Conservation (phyloP, 2,329 filamentous ascomycete genomes). For the Diaporthe ilicicola region DNA sequence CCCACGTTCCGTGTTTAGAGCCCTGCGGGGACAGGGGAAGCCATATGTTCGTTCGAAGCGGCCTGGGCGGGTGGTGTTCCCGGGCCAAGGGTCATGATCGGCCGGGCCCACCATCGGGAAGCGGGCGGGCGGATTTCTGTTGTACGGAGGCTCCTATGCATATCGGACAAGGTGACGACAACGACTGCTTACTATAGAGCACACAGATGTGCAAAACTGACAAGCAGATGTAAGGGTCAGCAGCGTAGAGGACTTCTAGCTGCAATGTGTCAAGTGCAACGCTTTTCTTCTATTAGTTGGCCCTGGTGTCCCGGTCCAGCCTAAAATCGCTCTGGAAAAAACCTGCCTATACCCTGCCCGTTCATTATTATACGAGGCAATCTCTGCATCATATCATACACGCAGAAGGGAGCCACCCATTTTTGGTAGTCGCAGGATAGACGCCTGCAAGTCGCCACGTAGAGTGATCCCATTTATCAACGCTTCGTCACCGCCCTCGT, state of each 20-base stretch:
- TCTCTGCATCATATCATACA: conserved; percentile 9
- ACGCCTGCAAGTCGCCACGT: background rate
- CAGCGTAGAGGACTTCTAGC: too few species aligned
- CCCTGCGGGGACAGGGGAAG: background rate
- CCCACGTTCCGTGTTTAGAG: conserved; percentile 19
- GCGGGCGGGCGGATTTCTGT: background rate
- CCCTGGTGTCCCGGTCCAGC: background rate
- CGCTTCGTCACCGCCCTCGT: too few species aligned
- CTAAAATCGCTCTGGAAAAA: background rate
- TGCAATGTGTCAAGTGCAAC: background rate
- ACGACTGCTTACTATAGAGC: background rate
- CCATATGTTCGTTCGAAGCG: background rate
- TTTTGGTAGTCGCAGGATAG: background rate
- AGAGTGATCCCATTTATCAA: background rate
- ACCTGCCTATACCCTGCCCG: background rate
- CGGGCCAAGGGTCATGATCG: background rate
- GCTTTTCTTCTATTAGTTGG: conserved; percentile 6
- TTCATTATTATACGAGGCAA: background rate
- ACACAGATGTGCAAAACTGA: too few species aligned
- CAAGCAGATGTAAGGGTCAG: too few species aligned
- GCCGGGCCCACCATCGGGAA: conserved; percentile 16
- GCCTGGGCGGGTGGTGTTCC: background rate
- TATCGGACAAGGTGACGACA: background rate
- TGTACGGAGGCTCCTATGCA: background rate
- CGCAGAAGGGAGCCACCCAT: background rate